These are phyloP conservation scores for Oryza punctata DNA, from an alignment of 176 grass and related monocot species.

Conservation along the genomic window DNA sequence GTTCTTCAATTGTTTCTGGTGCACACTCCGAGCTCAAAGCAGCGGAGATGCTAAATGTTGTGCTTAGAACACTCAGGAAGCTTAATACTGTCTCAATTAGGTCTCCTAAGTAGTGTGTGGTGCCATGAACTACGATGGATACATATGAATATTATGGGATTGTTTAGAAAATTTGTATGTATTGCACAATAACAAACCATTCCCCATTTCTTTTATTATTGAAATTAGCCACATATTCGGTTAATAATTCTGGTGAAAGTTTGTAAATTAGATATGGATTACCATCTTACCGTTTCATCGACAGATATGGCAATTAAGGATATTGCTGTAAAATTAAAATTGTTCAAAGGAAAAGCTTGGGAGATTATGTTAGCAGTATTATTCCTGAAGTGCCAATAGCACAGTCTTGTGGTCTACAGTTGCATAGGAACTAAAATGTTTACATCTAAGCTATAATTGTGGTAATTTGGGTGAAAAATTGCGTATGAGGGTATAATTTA, in stretches of 20 bases:
- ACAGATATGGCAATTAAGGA: neutral
- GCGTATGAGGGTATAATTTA: neutral
- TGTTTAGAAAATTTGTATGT: conserved; percentile 5
- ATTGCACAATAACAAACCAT: neutral
- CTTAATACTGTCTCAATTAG: neutral
- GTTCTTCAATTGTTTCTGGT: conserved; percentile 6
- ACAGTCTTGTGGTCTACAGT: neutral
- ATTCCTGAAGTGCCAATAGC: conserved; percentile 6
- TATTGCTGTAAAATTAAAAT: conserved; percentile 4
- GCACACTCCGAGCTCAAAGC: neutral
- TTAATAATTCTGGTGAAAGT: neutral
- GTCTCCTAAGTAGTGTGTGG: neutral
- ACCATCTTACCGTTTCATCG: neutral
- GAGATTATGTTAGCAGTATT: neutral
- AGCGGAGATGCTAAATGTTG: neutral
- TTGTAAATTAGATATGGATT: neutral
- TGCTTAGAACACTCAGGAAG: conserved; percentile 12
- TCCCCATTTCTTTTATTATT: neutral
- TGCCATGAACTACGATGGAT: neutral
- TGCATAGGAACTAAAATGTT: neutral
- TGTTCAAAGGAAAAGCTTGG: neutral
- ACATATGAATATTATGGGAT: neutral
- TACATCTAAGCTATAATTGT: neutral
- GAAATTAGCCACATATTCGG: neutral
- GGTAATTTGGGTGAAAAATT: neutral